Percentiles rank a stretch among this genome's conserved stretches.
Evolutionary conservation across 2,329 filamentous ascomycete genomes (phyloP).

Genomic region (Trichoderma asperellum): DNA sequence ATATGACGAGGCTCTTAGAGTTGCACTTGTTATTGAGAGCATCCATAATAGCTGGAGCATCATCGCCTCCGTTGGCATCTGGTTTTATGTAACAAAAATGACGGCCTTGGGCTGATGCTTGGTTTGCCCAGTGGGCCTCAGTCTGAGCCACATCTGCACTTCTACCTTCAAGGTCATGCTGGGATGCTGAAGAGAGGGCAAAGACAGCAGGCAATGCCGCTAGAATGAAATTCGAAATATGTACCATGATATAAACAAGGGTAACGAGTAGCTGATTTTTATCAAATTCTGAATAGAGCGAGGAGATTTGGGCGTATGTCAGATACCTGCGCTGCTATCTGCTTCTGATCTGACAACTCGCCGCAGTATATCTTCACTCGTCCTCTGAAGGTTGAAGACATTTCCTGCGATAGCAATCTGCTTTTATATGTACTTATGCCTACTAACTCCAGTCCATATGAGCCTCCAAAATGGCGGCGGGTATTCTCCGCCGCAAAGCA

Average conservation of each 20-base stretch:
- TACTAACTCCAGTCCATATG: neutral
- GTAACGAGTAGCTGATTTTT: neutral
- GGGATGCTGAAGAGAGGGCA: constrained; percentile 5
- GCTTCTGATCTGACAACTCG: too few relatives aligned
- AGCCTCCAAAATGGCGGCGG: neutral
- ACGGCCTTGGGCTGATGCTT: constrained; percentile 33
- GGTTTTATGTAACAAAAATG: constrained; percentile 40
- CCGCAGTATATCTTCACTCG: neutral
- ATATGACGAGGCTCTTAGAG: constrained; percentile 39
- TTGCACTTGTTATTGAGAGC: constrained; percentile 41
- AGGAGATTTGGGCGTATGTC: neutral
- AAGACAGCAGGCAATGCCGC: constrained; percentile 14
- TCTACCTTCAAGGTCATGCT: neutral
- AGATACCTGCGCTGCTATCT: neutral
- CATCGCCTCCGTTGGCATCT: constrained; percentile 36
- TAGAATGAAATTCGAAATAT: neutral
- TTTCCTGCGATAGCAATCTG: neutral
- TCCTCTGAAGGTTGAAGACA: neutral
- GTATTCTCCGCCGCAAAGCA: neutral
- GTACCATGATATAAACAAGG: constrained; percentile 3
- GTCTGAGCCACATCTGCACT: neutral
- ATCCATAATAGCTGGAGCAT: constrained; percentile 39
- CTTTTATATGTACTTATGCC: constrained; percentile 2
- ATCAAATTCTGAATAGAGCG: neutral
- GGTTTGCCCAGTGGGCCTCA: constrained; percentile 20